These are phyloP conservation scores for Trebouxia gelatinosa DNA, from an alignment of 163 green algal genomes.

Conservation along the genomic window DNA sequence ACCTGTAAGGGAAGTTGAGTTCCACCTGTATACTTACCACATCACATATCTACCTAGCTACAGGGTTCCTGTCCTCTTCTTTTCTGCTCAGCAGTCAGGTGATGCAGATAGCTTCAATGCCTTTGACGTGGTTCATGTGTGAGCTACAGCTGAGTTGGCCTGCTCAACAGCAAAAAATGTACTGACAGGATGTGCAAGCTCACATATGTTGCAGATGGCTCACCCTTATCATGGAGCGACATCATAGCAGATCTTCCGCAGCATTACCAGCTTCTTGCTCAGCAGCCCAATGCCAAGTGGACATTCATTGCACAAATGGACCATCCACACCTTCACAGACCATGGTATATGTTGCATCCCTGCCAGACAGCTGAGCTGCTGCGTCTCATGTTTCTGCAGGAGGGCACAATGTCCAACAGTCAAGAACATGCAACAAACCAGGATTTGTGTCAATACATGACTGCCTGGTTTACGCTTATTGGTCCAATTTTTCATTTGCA, in stretches of 20 bases:
- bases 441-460: too few relatives aligned
- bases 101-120: too few relatives aligned
- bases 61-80: not conserved
- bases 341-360: slow-evolving; percentile 28
- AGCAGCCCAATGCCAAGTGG: not conserved
- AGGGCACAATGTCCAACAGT: too few relatives aligned
- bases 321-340: slow-evolving; percentile 2
- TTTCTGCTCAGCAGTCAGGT: not conserved
- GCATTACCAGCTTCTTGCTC: not conserved
- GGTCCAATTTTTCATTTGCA: too few relatives aligned
- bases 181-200: too few relatives aligned
- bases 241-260: not conserved
- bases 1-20: too few relatives aligned
- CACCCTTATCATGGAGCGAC: not conserved
- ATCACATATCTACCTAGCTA: not conserved
- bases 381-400: slow-evolving; percentile 9
- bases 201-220: slow-evolving; percentile 5
- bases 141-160: too few relatives aligned
- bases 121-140: too few relatives aligned
- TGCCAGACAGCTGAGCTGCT: slow-evolving; percentile 23
- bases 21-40: not conserved
- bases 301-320: slow-evolving; percentile 19
- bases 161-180: too few relatives aligned
- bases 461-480: too few relatives aligned
- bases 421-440: too few relatives aligned